Base-by-base conservation (phyloP, 768 basidiomycete species). In the Goffeauzyma gilvescens region DNA sequence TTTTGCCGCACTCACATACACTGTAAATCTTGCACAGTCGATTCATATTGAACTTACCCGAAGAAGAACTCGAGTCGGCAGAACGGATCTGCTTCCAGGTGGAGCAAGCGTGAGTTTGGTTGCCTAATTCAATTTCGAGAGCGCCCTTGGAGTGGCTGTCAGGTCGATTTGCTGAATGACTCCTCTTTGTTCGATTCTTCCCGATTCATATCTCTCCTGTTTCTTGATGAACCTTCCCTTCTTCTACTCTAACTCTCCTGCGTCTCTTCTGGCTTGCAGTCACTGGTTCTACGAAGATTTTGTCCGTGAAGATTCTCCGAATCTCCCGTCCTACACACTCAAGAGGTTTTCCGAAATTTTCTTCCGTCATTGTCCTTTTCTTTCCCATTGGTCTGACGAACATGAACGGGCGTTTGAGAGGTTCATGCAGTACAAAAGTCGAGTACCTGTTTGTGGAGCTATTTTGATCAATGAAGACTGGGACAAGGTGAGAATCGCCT, bases 201-300 rank as follows among this genome's bases (percentile, higher is more conserved):
- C n/a, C n/a, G n/a, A n/a, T n/a, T n/a, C n/a, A n/a, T n/a, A n/a
- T n/a, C n/a, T n/a, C n/a, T n/a, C n/a, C n/a, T n/a, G n/a, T n/a
- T n/a, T n/a, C n/a, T n/a, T n/a, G n/a, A n/a, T n/a, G n/a, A n/a
- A n/a, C n/a, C 6, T n/a, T 22, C 12, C 34, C 15, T 50, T 47
- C 38, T 25, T 25, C 27, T 37, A 18, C 32, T 7, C 10, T 21
- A 22, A 13, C 32, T 27, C 22, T 14, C 5, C 24, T 40, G 17
- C 5, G 7, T 21, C 23, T 22, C 23, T 22, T 21, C 13, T 35
- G 24, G 25, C 15, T 38, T 5, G 13, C 58, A 93, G 89, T n/a
- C 90, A 95, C 62, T 98, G 90, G 90, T 98, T 84, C 64, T 98
- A 98, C 56, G 93, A 96, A 69, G 93, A 98, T 63, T 96, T 93